Conservation (phyloP, 495 filamentous ascomycete species). For the Penicillium goetzii region DNA sequence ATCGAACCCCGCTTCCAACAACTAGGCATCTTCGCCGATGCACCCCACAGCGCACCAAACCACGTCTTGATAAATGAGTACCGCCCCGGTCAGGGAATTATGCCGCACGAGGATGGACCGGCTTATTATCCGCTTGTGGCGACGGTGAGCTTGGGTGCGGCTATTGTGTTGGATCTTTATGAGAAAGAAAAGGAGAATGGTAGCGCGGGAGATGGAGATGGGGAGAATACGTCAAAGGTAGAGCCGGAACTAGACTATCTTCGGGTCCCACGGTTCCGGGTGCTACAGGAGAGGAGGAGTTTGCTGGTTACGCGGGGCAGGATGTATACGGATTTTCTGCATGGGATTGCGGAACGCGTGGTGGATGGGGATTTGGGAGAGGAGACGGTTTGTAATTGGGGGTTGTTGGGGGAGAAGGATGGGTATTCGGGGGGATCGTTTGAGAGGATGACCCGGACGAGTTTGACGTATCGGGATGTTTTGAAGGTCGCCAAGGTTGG, state of each 20-base stretch:
- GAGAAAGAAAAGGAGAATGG: slow-evolving; percentile 57
- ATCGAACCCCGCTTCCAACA: slow-evolving; percentile 62
- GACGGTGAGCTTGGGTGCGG: slow-evolving; percentile 81
- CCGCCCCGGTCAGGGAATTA: slow-evolving; percentile 83
- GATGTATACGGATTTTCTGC: slow-evolving; percentile 73
- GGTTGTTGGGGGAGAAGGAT: slow-evolving; percentile 64
- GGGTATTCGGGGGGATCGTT: slow-evolving; percentile 61
- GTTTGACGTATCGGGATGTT: slow-evolving; percentile 93
- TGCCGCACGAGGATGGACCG: slow-evolving; percentile 91
- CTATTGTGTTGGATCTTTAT: slow-evolving; percentile 79
- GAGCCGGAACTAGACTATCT: neutral
- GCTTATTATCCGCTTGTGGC: slow-evolving; percentile 88
- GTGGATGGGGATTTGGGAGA: slow-evolving; percentile 63
- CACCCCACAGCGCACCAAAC: slow-evolving; percentile 79
- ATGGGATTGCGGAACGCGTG: slow-evolving; percentile 70
- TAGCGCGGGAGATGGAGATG: slow-evolving; percentile 27
- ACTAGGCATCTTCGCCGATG: slow-evolving; percentile 64
- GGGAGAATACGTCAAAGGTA: slow-evolving; percentile 27
- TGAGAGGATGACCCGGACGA: slow-evolving; percentile 69
- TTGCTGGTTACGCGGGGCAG: slow-evolving; percentile 71
- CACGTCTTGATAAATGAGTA: slow-evolving; percentile 97
- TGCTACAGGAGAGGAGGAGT: slow-evolving; percentile 87
- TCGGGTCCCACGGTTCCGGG: slow-evolving; percentile 59
- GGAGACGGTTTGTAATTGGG: slow-evolving; percentile 81
- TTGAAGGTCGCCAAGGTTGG: slow-evolving; percentile 80